Evolutionary conservation across 2,329 filamentous ascomycete species (phyloP).

Genomic region (Trichoderma sp.): DNA sequence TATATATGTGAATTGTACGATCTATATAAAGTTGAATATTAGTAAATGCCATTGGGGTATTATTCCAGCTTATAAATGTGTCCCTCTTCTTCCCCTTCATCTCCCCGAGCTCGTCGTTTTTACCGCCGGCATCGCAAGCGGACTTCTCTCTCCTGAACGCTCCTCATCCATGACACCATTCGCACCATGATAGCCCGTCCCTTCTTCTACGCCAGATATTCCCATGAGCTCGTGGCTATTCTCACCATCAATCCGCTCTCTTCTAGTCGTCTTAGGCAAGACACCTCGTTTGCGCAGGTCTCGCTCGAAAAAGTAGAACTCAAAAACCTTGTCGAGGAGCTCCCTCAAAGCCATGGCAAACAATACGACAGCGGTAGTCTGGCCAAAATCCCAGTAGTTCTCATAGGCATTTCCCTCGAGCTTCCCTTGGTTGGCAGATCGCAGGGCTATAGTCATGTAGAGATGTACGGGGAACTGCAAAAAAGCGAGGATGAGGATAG

Average conservation of each 20-base stretch:
- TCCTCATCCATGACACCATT: not conserved
- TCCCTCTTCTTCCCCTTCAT: not conserved
- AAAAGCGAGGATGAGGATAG: slow-evolving; percentile 31
- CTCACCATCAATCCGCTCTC: not conserved
- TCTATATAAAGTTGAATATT: not conserved
- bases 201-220: not conserved
- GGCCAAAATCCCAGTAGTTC: slow-evolving; percentile 37
- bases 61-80: not conserved
- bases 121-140: not conserved
- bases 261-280: not conserved
- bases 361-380: slow-evolving; percentile 34
- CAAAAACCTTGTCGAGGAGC: slow-evolving; percentile 26
- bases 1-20: not conserved
- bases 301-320: slow-evolving; percentile 25
- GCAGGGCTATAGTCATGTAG: slow-evolving; percentile 36
- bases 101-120: not conserved
- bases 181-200: not conserved
- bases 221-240: not conserved
- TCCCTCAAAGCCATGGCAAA: slow-evolving; percentile 29
- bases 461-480: slow-evolving; percentile 37
- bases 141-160: not conserved
- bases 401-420: slow-evolving; percentile 25
- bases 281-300: not conserved
- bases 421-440: slow-evolving; percentile 32
- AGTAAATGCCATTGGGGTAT: not conserved